Conservation (phyloP, 2,329 filamentous ascomycete species). For the Fusarium citri region DNA sequence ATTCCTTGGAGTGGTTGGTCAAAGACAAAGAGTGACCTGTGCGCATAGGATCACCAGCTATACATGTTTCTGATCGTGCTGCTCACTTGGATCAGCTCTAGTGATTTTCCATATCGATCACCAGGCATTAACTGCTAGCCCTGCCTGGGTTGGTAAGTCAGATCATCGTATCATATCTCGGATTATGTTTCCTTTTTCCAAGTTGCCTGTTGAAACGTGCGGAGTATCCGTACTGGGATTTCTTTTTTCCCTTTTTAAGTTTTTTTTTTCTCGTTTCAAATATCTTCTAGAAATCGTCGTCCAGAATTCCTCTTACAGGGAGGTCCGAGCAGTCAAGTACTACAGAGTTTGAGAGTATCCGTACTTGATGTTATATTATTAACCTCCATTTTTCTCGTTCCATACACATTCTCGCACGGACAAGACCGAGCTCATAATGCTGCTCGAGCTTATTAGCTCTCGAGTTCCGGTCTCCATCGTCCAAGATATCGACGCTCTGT, state of each 20-base stretch:
- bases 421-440: constrained; percentile 20
- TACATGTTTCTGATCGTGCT: not conserved
- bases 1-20: constrained; percentile 5
- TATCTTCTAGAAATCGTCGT: not conserved
- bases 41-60: not conserved
- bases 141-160: not conserved
- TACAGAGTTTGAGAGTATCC: too few relatives aligned
- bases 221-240: not conserved
- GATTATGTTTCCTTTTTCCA: not conserved
- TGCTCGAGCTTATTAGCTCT: constrained; percentile 1
- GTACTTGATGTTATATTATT: not conserved
- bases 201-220: not conserved
- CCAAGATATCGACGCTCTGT: constrained; percentile 1
- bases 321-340: not conserved
- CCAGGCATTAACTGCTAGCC: not conserved
- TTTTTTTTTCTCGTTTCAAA: not conserved
- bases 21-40: not conserved
- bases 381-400: constrained; percentile 14
- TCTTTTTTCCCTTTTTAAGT: not conserved
- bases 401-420: constrained; percentile 38
- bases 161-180: not conserved
- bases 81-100: not conserved
- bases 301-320: not conserved
- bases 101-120: not conserved
- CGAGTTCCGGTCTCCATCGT: constrained; percentile 4